These are phyloP conservation scores for Kwoniella bestiolae DNA, from an alignment of 768 basidiomycete species.

Conservation along the genomic window DNA sequence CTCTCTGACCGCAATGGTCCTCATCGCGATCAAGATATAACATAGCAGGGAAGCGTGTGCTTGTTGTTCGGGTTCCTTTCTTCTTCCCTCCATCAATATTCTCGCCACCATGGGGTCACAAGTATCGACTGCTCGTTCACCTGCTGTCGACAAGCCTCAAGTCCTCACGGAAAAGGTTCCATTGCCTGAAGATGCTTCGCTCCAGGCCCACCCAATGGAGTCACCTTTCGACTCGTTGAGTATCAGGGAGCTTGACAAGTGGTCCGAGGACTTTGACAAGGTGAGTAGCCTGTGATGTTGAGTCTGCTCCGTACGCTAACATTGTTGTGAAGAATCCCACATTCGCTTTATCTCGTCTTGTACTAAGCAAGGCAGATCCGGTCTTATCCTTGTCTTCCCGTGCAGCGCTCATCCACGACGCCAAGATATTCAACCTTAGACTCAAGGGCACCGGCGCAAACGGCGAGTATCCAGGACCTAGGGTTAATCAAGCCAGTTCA, in stretches of 20 bases:
- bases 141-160: neutral
- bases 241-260: constrained; percentile 33
- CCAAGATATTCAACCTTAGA: constrained; percentile 74
- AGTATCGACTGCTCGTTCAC: neutral
- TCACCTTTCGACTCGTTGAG: constrained; percentile 25
- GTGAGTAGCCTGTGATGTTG: constrained; percentile 26
- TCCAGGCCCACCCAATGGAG: neutral
- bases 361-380: constrained; percentile 53
- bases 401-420: constrained; percentile 38
- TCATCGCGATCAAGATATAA: neutral
- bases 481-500: constrained; percentile 84
- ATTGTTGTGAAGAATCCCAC: constrained; percentile 37
- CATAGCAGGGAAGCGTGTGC: too few species aligned
- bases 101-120: constrained; percentile 13
- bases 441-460: constrained; percentile 58
- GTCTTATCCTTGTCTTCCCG: constrained; percentile 47
- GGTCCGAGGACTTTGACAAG: constrained; percentile 45
- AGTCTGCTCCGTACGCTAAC: constrained; percentile 9
- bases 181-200: neutral
- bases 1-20: neutral
- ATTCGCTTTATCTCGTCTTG: constrained; percentile 46
- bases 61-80: too few species aligned
- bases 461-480: constrained; percentile 77
- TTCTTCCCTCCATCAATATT: too few species aligned
- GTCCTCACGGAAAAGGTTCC: constrained; percentile 8